Evolutionary conservation across 331 rosid species (phyloP).

Genomic region (Dryas integrifolia): DNA sequence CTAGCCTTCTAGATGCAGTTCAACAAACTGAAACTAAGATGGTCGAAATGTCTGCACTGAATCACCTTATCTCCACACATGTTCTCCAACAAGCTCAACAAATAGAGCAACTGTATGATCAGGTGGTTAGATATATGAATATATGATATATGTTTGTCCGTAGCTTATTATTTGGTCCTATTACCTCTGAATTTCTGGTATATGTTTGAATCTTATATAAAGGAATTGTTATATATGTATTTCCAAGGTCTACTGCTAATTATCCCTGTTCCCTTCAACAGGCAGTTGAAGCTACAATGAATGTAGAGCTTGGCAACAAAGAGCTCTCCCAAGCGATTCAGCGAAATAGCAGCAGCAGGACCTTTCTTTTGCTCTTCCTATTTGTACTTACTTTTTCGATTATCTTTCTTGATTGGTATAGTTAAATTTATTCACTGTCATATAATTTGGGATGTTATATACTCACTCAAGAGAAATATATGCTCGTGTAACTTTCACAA

Average conservation of each 20-base stretch:
- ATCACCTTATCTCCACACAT: slow-evolving; percentile 93
- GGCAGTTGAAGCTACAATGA: slow-evolving; percentile 92
- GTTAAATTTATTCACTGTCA: slow-evolving; percentile 32
- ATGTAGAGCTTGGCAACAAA: slow-evolving; percentile 90
- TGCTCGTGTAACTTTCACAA: neutral
- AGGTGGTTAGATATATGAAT: slow-evolving; percentile 43
- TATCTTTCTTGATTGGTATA: slow-evolving; percentile 92
- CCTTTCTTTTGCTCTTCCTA: slow-evolving; percentile 80
- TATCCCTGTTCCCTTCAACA: slow-evolving; percentile 24
- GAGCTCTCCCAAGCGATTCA: slow-evolving; percentile 87
- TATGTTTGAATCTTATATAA: neutral
- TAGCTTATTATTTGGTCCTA: neutral
- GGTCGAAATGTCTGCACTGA: slow-evolving; percentile 97
- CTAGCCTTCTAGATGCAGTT: slow-evolving; percentile 70
- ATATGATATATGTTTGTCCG: neutral
- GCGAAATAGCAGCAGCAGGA: slow-evolving; percentile 85
- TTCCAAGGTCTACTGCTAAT: neutral
- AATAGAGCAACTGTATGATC: slow-evolving; percentile 79
- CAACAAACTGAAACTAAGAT: slow-evolving; percentile 95
- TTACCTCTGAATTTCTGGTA: neutral
- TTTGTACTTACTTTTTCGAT: slow-evolving; percentile 80
- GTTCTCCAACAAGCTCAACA: slow-evolving; percentile 96
- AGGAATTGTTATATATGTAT: neutral
- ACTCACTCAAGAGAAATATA: neutral
- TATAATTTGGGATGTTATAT: neutral